These are phyloP conservation scores for Solanum pennellii DNA, from an alignment of 257 asterid genomes.

Conservation along the genomic window DNA sequence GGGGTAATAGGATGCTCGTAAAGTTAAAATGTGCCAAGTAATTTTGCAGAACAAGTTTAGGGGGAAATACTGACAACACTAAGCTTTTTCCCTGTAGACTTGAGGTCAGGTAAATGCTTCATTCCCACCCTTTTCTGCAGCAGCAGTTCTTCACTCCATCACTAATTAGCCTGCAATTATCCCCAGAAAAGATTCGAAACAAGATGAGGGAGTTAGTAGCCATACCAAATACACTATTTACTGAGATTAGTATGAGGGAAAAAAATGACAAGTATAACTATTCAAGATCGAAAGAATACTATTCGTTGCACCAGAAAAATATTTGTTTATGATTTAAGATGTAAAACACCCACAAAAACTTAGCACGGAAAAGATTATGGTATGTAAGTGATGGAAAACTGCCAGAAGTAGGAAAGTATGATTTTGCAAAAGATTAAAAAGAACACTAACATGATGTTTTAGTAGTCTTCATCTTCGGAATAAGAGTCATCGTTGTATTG, in stretches of 20 bases:
- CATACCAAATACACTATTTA: background rate
- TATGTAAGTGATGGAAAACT: background rate
- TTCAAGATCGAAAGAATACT: background rate
- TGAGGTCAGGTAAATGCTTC: background rate
- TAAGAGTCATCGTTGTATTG: constrained; percentile 43
- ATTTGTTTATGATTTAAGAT: background rate
- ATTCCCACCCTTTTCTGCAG: background rate
- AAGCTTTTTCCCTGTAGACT: background rate
- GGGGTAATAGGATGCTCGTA: background rate
- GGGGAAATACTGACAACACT: background rate
- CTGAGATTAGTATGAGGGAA: background rate
- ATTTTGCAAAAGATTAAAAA: background rate
- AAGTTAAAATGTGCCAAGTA: background rate
- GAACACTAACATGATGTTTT: background rate
- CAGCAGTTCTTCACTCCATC: background rate
- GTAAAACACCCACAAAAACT: background rate
- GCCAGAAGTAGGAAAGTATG: background rate
- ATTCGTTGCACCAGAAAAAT: background rate
- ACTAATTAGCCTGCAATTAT: background rate
- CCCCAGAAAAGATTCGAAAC: background rate
- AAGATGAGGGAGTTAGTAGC: background rate
- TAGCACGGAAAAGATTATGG: background rate
- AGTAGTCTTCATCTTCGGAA: constrained; percentile 52
- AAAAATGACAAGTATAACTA: background rate
- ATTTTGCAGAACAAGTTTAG: background rate